These are phyloP conservation scores for Dorcoceras hygrometricum DNA, from an alignment of 257 asterid genomes.

Conservation along the genomic window DNA sequence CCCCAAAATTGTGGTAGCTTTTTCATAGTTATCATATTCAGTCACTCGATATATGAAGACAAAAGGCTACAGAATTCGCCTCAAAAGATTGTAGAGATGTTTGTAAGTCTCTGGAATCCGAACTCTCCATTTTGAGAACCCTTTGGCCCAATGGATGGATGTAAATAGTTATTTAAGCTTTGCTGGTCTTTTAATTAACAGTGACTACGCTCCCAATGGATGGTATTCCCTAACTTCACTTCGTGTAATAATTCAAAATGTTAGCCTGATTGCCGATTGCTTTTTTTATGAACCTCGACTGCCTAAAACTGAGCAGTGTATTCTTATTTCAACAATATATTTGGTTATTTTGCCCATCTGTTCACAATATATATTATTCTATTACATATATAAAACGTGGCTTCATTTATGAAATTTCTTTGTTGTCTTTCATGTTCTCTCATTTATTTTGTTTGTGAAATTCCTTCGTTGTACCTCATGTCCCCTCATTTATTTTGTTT, in stretches of 20 bases:
- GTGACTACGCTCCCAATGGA: not conserved
- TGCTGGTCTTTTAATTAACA: not conserved
- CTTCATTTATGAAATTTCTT: no score
- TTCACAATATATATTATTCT: no score
- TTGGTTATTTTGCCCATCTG: not conserved
- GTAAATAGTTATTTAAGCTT: not conserved
- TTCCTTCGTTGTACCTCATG: no score
- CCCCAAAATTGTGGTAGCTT: not conserved
- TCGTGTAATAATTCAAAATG: not conserved
- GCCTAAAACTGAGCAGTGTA: not conserved
- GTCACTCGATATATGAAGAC: not conserved
- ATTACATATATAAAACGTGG: no score
- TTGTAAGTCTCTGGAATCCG: not conserved
- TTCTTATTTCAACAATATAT: no score
- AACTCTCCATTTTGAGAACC: not conserved
- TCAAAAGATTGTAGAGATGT: not conserved
- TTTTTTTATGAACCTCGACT: not conserved
- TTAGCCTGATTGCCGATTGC: not conserved
- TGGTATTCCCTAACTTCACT: not conserved
- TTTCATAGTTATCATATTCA: no score
- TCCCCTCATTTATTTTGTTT: no score
- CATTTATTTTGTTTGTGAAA: no score
- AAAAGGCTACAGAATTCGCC: not conserved
- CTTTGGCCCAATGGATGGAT: not conserved
- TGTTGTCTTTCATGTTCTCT: no score